Base-by-base conservation (phyloP, 2,329 filamentous ascomycete genomes). In the Tolypocladium album region DNA sequence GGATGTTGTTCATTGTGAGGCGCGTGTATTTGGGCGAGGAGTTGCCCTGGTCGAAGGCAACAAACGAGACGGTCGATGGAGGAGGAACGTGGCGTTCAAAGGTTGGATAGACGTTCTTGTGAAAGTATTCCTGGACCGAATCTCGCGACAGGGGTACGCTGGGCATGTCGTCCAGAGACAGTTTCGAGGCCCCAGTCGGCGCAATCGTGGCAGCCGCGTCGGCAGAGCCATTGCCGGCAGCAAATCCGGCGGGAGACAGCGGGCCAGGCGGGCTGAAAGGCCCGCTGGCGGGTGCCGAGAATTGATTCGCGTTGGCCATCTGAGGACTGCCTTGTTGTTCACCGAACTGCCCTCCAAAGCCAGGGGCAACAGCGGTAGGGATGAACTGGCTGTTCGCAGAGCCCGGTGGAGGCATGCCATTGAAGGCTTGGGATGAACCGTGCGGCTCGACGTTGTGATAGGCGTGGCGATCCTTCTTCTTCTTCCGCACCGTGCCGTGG, bases 21-120 rank as follows among this genome's bases (percentile, higher is more conserved):
- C 94, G 87, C 56, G 92, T 89, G 71, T 90, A 94, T 74, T 97
- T 97, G 40, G 94, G 94, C 17, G 94, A 97, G 6, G 94, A 88
- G 72, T 97, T 99, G 67, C 94, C 94, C 74, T 99, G 94, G 68
- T 99, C 94, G 68, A 87, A 90, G n/a, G 92, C 90, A 43, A 97
- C 88, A 69, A 94, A 97, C 2, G 94, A 92, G 27, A 94, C 83
- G 6, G 89, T 85, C 17, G 92, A 90, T 2, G 94, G 92, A 55
- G 94, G 94, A 13, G 94, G 92, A 2, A 96, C 81, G 70, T 96
- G 92, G 61, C 89, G 89, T 75, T 97, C 93, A 77, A 97, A 96
- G 4, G 94, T 99, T 22, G 93, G 92, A 72, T 97, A 97, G 58
- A 96, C 82, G 72, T 96, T 89, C 66, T 82, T 86, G 67, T 95